A percentile compares a stretch with the other conserved stretches of the same genome.
These are phyloP conservation scores for Trametes villosa DNA, from an alignment of 768 basidiomycete species.

Conservation along the genomic window DNA sequence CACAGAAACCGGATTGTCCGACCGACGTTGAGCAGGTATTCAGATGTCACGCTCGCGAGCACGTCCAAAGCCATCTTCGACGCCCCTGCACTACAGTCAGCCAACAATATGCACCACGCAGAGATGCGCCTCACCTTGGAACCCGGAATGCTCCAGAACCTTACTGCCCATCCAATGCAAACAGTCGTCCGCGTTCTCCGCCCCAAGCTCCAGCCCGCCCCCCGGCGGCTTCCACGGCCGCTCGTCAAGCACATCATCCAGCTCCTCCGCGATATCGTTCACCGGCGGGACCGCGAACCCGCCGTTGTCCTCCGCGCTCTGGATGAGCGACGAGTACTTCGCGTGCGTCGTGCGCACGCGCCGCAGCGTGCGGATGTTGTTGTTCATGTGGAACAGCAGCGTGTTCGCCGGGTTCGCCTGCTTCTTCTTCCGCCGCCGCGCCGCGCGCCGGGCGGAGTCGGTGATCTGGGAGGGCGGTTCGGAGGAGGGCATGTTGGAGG, in stretches of 20 bases:
- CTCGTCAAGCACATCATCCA: conserved; percentile 53
- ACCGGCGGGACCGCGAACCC: conserved; percentile 14
- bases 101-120: neutral
- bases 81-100: conserved; percentile 51
- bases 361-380: conserved; percentile 75
- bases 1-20: conserved; percentile 79
- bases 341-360: conserved; percentile 74
- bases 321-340: conserved; percentile 64
- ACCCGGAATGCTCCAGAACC: conserved; percentile 87
- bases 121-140: conserved; percentile 92
- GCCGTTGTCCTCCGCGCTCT: conserved; percentile 38
- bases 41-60: conserved; percentile 72
- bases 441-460: conserved; percentile 28
- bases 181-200: conserved; percentile 63
- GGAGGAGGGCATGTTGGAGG: conserved; percentile 30
- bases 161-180: conserved; percentile 73
- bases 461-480: conserved; percentile 24
- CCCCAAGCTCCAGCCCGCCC: conserved; percentile 56
- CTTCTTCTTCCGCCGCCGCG: conserved; percentile 39
- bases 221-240: conserved; percentile 54
- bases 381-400: conserved; percentile 72
- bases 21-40: conserved; percentile 86
- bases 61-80: conserved; percentile 80
- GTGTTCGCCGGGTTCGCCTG: conserved; percentile 37
- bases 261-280: conserved; percentile 31